Percentiles rank a stretch among this genome's conserved stretches.
Conservation (phyloP, 169 alveolate genomes). For the Plasmodium knowlesi region DNA sequence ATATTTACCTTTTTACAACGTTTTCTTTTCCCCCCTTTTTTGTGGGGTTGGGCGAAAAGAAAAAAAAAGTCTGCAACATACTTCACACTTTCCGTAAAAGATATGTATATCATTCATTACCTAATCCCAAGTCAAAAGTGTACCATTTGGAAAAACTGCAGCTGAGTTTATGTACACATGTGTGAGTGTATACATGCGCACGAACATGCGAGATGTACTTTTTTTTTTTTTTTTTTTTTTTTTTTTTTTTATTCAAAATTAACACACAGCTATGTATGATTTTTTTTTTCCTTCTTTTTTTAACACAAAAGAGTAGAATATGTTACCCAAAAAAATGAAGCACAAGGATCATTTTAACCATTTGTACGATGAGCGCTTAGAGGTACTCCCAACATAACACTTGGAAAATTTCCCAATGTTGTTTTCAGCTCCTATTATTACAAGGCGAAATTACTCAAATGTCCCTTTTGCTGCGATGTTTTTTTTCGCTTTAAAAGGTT, state of each 20-base stretch:
- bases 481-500: conserved; percentile 10
- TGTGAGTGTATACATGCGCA: neutral
- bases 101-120: neutral
- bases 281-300: neutral
- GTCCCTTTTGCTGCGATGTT: neutral
- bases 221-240: neutral
- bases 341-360: neutral
- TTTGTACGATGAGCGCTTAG: neutral
- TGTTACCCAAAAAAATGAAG: neutral
- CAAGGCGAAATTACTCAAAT: neutral
- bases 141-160: neutral
- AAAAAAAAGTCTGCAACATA: neutral
- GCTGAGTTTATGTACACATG: neutral
- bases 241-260: neutral
- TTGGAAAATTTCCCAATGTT: conserved; percentile 18
- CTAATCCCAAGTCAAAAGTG: neutral
- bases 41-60: neutral
- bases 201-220: neutral
- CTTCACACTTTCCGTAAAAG: neutral
- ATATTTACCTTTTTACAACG: neutral
- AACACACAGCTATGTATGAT: neutral
- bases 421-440: conserved; percentile 4
- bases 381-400: neutral
- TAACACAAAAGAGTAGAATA: neutral
- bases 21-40: neutral